phyloP scores from a whole-genome alignment of 1,139 yeast species.

The Debaryomycetaceae sp. region DNA sequence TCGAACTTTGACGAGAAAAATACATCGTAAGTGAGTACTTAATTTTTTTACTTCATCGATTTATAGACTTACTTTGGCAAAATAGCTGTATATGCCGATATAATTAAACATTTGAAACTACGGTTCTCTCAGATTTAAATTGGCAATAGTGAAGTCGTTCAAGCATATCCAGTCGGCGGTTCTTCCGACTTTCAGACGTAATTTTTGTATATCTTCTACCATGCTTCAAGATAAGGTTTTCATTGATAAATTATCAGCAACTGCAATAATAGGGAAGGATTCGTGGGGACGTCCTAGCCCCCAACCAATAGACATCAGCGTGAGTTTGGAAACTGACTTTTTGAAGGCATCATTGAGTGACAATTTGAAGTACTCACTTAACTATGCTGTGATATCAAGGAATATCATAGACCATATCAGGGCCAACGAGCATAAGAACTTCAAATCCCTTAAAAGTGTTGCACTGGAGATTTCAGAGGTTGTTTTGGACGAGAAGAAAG shows the following conservation, averaged over 20 bases:
- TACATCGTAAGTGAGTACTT: background rate
- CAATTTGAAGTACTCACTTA: slow-evolving; percentile 74
- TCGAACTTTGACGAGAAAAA: too few species aligned
- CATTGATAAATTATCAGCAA: slow-evolving; percentile 54
- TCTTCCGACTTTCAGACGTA: slow-evolving; percentile 14
- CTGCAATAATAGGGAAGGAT: slow-evolving; percentile 70
- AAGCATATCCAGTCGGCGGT: slow-evolving; percentile 13
- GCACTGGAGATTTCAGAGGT: slow-evolving; percentile 51
- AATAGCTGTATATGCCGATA: background rate
- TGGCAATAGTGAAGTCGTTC: background rate
- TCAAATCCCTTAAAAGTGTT: slow-evolving; percentile 52
- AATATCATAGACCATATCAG: slow-evolving; percentile 54
- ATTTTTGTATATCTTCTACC: slow-evolving; percentile 11
- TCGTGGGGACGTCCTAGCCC: slow-evolving; percentile 71
- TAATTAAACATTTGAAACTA: background rate
- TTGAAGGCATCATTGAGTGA: slow-evolving; percentile 69
- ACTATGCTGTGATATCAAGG: slow-evolving; percentile 80
- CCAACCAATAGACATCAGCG: slow-evolving; percentile 63
- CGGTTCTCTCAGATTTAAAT: background rate
- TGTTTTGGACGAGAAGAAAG: slow-evolving; percentile 45
- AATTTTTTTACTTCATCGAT: background rate
- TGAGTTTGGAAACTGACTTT: slow-evolving; percentile 65
- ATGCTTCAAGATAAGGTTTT: slow-evolving; percentile 51
- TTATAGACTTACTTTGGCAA: background rate
- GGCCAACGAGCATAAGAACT: slow-evolving; percentile 42